These are phyloP conservation scores for Paecilomyces formosus DNA, from an alignment of 2,329 filamentous ascomycete species.

Conservation along the genomic window DNA sequence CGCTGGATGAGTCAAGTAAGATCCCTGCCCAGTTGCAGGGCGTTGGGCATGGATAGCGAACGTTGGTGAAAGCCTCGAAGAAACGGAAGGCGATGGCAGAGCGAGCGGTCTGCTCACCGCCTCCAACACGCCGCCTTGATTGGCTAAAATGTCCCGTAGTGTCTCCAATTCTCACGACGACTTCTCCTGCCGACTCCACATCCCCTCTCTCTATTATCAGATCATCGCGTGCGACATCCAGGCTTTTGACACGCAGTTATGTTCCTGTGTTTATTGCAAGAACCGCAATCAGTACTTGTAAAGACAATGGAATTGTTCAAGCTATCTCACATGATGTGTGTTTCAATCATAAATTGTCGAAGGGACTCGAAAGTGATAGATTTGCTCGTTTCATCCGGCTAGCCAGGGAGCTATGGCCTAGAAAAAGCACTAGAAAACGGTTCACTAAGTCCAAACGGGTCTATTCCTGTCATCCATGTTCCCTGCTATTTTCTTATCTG, in stretches of 20 bases:
- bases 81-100: not conserved
- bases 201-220: not conserved
- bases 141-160: not conserved
- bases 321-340: not conserved
- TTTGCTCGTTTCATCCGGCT: not conserved
- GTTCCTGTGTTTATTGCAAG: not conserved
- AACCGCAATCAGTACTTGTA: too few relatives aligned
- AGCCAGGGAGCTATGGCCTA: not conserved
- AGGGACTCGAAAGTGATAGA: not conserved
- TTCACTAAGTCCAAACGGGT: not conserved
- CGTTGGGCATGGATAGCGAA: not conserved
- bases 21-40: not conserved
- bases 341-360: not conserved
- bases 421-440: not conserved
- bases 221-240: not conserved
- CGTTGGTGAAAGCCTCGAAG: not conserved
- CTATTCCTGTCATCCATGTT: not conserved
- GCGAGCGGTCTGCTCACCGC: not conserved
- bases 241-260: not conserved
- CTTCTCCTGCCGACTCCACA: not conserved
- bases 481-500: not conserved
- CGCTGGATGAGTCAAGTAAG: not conserved
- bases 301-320: not conserved
- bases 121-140: not conserved
- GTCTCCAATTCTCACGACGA: not conserved